These are phyloP conservation scores for Trichoderma polysporum DNA, from an alignment of 2,329 filamentous ascomycete species.

Conservation along the genomic window DNA sequence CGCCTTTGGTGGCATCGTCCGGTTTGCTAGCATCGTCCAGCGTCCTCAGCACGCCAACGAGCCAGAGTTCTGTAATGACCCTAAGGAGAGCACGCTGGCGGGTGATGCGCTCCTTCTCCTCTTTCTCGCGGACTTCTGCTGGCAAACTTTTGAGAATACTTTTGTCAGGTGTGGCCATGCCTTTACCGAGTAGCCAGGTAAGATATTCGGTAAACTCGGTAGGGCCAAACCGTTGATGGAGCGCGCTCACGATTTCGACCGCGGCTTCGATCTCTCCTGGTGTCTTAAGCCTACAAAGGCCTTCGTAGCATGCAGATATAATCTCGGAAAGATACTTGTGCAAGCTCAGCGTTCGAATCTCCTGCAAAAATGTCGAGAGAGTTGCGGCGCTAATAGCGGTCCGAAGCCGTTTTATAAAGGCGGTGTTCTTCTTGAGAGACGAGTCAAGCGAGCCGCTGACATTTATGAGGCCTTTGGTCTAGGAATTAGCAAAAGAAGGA, in stretches of 20 bases:
- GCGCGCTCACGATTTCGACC: constrained; percentile 89
- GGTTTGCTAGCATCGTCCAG: constrained; percentile 65
- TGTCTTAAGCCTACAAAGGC: constrained; percentile 85
- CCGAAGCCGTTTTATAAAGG: constrained; percentile 93
- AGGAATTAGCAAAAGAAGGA: not conserved
- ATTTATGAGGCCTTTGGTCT: constrained; percentile 66
- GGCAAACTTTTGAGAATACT: constrained; percentile 73
- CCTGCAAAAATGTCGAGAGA: constrained; percentile 80
- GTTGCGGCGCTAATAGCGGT: constrained; percentile 82
- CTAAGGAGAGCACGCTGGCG: constrained; percentile 83
- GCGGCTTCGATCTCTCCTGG: constrained; percentile 89
- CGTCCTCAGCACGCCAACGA: constrained; percentile 83
- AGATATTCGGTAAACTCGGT: constrained; percentile 87
- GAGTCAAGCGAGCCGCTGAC: constrained; percentile 84
- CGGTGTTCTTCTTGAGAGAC: constrained; percentile 95
- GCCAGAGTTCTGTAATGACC: constrained; percentile 93
- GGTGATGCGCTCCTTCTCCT: constrained; percentile 89
- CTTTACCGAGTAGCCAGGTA: constrained; percentile 88
- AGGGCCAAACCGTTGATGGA: constrained; percentile 92
- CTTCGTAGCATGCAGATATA: constrained; percentile 92
- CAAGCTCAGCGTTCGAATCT: constrained; percentile 85
- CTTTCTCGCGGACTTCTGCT: constrained; percentile 82
- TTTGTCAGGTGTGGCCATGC: constrained; percentile 88
- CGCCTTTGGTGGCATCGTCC: constrained; percentile 62
- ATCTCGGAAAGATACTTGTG: constrained; percentile 98